Conservation (phyloP, 192 early-diverging fungal genomes). For the Mortierella claussenii region DNA sequence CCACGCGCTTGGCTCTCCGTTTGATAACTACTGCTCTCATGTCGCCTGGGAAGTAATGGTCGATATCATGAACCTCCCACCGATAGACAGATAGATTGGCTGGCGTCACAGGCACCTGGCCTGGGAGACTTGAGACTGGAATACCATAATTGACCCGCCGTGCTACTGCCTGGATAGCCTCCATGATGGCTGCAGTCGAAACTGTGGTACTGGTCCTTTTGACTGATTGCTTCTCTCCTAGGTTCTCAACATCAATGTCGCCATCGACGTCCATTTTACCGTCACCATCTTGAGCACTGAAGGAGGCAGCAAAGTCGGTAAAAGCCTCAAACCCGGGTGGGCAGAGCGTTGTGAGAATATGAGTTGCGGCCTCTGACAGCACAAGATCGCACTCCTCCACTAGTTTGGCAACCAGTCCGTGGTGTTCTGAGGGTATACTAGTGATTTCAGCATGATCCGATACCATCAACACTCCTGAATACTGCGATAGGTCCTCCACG, state of each 20-base stretch:
- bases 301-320: background rate
- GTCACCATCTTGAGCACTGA: background rate
- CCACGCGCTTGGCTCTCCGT: conserved; percentile 51
- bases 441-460: conserved; percentile 30
- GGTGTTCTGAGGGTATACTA: conserved; percentile 26
- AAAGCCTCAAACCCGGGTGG: conserved; percentile 35
- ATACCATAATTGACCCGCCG: conserved; percentile 47
- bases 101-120: conserved; percentile 11
- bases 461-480: conserved; percentile 3
- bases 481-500: conserved; percentile 3
- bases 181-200: conserved; percentile 29
- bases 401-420: conserved; percentile 36
- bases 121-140: conserved; percentile 23
- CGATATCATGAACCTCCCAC: conserved; percentile 64
- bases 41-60: conserved; percentile 55
- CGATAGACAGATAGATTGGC: conserved; percentile 56
- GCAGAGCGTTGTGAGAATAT: conserved; percentile 27
- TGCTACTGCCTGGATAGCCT: conserved; percentile 36
- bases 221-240: background rate
- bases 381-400: conserved; percentile 35
- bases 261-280: conserved; percentile 29
- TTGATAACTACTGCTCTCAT: conserved; percentile 42
- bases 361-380: conserved; percentile 14
- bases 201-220: conserved; percentile 17
- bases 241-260: background rate